These are phyloP conservation scores for Desmodesmus armatus DNA, from an alignment of 139 green algal genomes.

Conservation along the genomic window DNA sequence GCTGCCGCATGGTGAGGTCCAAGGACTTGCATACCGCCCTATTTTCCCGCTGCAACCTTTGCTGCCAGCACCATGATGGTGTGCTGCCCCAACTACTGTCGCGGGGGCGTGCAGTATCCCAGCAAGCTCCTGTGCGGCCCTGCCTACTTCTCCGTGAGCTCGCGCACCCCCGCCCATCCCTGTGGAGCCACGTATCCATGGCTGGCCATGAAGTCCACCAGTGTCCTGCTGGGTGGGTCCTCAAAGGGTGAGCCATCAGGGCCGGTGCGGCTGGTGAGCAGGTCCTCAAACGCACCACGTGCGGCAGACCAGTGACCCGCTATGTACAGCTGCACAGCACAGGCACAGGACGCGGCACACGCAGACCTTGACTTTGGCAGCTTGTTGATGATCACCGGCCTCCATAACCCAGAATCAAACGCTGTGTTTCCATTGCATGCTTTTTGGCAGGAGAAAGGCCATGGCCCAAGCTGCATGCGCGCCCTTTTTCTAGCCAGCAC, in stretches of 20 bases:
- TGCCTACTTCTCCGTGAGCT: conserved; percentile 92
- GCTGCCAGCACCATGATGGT: too few relatives aligned
- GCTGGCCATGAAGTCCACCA: conserved; percentile 83
- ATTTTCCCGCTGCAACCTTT: too few relatives aligned
- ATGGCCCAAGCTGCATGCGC: background rate
- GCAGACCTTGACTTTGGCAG: background rate
- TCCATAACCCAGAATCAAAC: background rate
- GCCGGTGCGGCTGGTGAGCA: conserved; percentile 35
- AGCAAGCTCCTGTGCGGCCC: background rate
- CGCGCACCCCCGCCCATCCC: conserved; percentile 85
- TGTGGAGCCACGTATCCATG: conserved; percentile 70
- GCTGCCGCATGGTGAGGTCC: too few relatives aligned
- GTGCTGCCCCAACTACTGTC: too few relatives aligned
- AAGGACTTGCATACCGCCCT: too few relatives aligned
- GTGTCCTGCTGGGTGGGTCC: conserved; percentile 77
- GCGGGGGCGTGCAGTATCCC: too few relatives aligned
- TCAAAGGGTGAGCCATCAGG: conserved; percentile 14
- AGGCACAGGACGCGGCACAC: background rate
- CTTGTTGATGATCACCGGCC: background rate
- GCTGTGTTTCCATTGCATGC: background rate
- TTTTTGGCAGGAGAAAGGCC: background rate
- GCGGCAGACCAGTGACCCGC: conserved; percentile 78
- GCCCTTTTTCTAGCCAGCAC: background rate
- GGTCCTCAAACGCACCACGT: conserved; percentile 63
- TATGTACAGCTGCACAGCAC: conserved; percentile 72